Evolutionary conservation across 2,329 filamentous ascomycete genomes (phyloP).

Genomic region (Meredithiella fracta): DNA sequence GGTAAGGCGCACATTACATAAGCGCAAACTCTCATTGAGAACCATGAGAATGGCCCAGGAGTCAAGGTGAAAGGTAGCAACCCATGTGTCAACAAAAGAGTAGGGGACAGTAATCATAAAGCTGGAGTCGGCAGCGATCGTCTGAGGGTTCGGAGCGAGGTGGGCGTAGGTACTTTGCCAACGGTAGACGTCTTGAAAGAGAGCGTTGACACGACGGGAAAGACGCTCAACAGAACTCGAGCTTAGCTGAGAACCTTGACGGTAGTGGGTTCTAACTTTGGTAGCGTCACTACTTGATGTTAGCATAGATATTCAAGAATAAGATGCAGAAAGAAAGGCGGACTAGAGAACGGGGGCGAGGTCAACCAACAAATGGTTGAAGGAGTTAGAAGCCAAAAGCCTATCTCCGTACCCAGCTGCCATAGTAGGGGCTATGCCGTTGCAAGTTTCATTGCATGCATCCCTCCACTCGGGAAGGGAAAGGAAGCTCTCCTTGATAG

Average conservation of each 20-base stretch:
- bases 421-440: neutral
- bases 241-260: conserved; percentile 19
- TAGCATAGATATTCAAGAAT: neutral
- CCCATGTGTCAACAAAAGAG: conserved; percentile 20
- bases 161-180: conserved; percentile 20
- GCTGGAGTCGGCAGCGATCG: conserved; percentile 20
- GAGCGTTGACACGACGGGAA: conserved; percentile 18
- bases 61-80: conserved; percentile 22
- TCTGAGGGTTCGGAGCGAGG: conserved; percentile 16
- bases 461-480: conserved; percentile 23
- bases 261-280: conserved; percentile 20
- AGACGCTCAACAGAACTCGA: conserved; percentile 18
- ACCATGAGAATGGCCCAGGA: conserved; percentile 27
- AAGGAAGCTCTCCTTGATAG: conserved; percentile 23
- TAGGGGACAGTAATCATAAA: conserved; percentile 22
- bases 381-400: conserved; percentile 20
- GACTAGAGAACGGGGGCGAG: conserved; percentile 15
- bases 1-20: conserved; percentile 18
- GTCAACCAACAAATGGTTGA: conserved; percentile 22
- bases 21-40: conserved; percentile 23
- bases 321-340: neutral
- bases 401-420: neutral
- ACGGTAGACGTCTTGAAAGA: conserved; percentile 19
- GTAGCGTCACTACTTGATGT: conserved; percentile 17
- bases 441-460: conserved; percentile 15